These are phyloP conservation scores for Terana coerulea DNA, from an alignment of 768 basidiomycete genomes.

Conservation along the genomic window DNA sequence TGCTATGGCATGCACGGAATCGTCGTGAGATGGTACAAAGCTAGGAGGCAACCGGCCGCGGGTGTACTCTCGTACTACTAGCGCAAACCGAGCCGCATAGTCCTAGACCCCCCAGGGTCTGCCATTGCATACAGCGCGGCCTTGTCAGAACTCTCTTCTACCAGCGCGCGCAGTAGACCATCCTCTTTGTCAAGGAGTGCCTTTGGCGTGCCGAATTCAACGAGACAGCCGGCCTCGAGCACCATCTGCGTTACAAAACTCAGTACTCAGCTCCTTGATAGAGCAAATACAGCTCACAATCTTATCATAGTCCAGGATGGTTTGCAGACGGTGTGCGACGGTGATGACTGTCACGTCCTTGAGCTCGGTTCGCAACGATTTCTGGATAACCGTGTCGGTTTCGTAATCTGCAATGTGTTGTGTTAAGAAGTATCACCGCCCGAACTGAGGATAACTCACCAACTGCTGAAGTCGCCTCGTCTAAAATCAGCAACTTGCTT, in stretches of 20 bases:
- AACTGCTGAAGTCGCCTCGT: constrained; percentile 52
- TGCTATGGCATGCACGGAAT: too few species aligned
- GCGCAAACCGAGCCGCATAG: background rate
- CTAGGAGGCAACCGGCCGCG: too few species aligned
- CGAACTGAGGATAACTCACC: constrained; percentile 21
- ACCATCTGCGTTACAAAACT: constrained; percentile 31
- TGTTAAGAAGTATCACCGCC: background rate
- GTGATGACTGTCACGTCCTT: constrained; percentile 49
- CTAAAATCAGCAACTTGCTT: constrained; percentile 54
- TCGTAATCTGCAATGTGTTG: constrained; percentile 40
- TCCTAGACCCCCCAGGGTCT: background rate
- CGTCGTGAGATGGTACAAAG: too few species aligned
- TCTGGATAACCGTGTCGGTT: constrained; percentile 55
- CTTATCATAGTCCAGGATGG: constrained; percentile 59
- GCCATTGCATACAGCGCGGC: constrained; percentile 26
- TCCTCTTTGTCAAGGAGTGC: constrained; percentile 35
- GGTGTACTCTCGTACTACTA: too few species aligned
- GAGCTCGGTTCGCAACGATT: constrained; percentile 45
- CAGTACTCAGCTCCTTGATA: background rate
- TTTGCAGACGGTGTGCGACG: constrained; percentile 54
- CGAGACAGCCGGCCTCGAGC: constrained; percentile 34
- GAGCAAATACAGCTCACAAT: constrained; percentile 41
- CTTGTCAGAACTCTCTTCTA: constrained; percentile 36
- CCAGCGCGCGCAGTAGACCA: constrained; percentile 31
- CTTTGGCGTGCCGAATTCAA: constrained; percentile 46